Conservation (phyloP, 2,329 filamentous ascomycete species). For the Phialophora expanda region DNA sequence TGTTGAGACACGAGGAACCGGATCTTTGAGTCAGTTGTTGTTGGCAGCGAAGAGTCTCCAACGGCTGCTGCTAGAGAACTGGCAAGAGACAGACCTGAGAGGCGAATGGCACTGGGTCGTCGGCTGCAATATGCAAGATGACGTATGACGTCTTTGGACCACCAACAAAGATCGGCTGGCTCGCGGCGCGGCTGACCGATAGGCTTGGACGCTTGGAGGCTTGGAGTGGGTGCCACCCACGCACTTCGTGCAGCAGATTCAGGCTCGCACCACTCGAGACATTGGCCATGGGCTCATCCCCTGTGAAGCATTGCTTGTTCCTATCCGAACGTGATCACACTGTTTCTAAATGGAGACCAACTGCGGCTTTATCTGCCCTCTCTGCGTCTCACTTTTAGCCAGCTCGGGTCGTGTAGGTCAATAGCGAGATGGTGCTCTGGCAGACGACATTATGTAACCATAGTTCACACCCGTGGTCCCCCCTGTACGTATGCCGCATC, state of each 20-base stretch:
- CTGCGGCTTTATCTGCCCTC: not conserved
- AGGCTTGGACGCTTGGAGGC: not conserved
- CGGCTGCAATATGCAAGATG: slow-evolving; percentile 7
- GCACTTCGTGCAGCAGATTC: slow-evolving; percentile 2
- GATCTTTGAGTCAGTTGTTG: not conserved
- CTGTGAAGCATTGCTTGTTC: not conserved
- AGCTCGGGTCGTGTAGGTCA: not conserved
- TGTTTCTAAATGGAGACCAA: not conserved
- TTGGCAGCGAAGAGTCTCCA: slow-evolving; percentile 1
- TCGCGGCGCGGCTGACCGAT: slow-evolving; percentile 8
- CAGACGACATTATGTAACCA: not conserved
- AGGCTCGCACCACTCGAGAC: not conserved
- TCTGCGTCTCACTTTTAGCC: not conserved
- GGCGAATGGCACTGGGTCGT: not conserved
- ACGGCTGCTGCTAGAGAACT: slow-evolving; percentile 4
- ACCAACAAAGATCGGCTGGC: slow-evolving; percentile 2
- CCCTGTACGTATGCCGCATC: not conserved
- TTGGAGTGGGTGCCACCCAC: slow-evolving; percentile 13
- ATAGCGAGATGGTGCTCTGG: not conserved
- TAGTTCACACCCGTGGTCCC: not conserved
- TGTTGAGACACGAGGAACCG: not conserved
- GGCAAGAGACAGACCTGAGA: not conserved
- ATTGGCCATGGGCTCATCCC: not conserved
- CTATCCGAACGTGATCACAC: not conserved
- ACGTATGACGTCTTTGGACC: not conserved